Evolutionary conservation across 2,329 filamentous ascomycete species (phyloP).

Genomic region (Botrytis cinerea): DNA sequence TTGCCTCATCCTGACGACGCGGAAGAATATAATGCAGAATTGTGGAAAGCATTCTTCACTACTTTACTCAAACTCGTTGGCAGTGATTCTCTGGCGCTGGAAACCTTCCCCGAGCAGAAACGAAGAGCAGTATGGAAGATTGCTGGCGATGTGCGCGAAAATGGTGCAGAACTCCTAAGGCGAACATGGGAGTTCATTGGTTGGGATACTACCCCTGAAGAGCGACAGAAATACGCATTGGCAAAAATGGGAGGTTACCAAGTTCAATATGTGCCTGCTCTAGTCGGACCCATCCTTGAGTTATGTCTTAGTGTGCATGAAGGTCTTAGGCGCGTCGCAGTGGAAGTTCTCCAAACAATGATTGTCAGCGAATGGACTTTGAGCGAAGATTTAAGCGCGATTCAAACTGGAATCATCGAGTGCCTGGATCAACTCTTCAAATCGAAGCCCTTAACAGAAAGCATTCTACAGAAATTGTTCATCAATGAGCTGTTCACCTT

Average conservation of each 20-base stretch:
- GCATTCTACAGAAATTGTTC: constrained; percentile 88
- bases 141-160: constrained; percentile 90
- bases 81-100: constrained; percentile 83
- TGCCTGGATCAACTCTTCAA: constrained; percentile 90
- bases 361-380: constrained; percentile 97
- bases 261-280: constrained; percentile 92
- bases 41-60: constrained; percentile 93
- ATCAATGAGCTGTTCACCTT: constrained; percentile 80
- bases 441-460: constrained; percentile 82
- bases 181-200: constrained; percentile 93
- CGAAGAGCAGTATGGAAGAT: constrained; percentile 97
- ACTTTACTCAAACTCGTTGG: constrained; percentile 87
- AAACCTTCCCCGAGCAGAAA: constrained; percentile 97
- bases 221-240: constrained; percentile 74
- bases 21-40: constrained; percentile 75
- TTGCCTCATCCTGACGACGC: constrained; percentile 90
- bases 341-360: constrained; percentile 95
- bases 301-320: constrained; percentile 95
- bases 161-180: constrained; percentile 82
- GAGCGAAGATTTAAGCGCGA: constrained; percentile 85
- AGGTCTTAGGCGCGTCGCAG: constrained; percentile 82
- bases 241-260: constrained; percentile 92
- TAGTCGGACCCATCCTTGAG: constrained; percentile 89
- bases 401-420: constrained; percentile 96
- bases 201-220: constrained; percentile 86